These are phyloP conservation scores for Tieghemiomyces parasiticus DNA, from an alignment of 192 early-diverging fungal species.

Conservation along the genomic window DNA sequence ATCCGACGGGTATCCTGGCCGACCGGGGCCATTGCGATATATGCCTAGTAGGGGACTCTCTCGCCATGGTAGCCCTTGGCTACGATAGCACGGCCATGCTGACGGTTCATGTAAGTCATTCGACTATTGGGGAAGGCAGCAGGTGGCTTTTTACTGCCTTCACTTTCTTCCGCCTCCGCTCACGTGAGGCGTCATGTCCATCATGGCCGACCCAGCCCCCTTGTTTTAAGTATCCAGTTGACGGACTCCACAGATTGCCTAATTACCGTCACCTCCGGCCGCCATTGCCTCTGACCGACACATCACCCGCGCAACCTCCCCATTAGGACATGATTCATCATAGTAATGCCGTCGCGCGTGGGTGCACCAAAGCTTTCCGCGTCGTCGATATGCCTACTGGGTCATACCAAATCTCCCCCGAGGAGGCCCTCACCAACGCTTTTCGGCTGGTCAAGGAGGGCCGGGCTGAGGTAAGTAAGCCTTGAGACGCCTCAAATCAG, in stretches of 20 bases:
- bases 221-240: too few relatives aligned
- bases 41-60: constrained; percentile 83
- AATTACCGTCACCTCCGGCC: too few relatives aligned
- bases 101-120: constrained; percentile 60
- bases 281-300: too few relatives aligned
- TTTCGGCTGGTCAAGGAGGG: constrained; percentile 84
- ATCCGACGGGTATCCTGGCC: constrained; percentile 71
- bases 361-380: constrained; percentile 58
- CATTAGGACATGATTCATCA: constrained; percentile 98
- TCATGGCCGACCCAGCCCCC: too few relatives aligned
- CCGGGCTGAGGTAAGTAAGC: constrained; percentile 51
- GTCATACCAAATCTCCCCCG: constrained; percentile 65
- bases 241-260: too few relatives aligned
- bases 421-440: constrained; percentile 59
- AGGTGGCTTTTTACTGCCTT: too few relatives aligned
- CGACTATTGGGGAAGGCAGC: too few relatives aligned
- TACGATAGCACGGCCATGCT: constrained; percentile 70
- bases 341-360: constrained; percentile 73
- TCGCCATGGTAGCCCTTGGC: constrained; percentile 95
- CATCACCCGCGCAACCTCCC: too few relatives aligned
- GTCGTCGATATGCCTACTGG: constrained; percentile 90
- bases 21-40: constrained; percentile 79
- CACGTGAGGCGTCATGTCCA: too few relatives aligned
- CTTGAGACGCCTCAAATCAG: too few relatives aligned
- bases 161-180: too few relatives aligned